Evolutionary conservation across 306 rosid genomes (phyloP).

Genomic region (Crotalaria pallida): DNA sequence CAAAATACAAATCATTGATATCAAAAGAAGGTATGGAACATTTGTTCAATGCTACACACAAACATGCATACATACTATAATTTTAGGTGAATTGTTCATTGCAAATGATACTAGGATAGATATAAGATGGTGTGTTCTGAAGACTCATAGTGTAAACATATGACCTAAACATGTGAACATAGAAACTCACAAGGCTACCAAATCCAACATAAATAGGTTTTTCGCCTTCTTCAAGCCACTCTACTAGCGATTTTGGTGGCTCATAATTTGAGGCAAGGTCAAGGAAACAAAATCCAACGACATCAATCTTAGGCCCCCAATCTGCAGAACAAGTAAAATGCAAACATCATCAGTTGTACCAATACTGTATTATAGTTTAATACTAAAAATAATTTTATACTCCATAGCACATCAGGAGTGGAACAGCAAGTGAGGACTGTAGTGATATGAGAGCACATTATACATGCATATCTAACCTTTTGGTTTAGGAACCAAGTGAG

Average conservation of each 20-base stretch:
- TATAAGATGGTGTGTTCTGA: not conserved
- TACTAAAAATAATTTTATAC: not conserved
- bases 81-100: not conserved
- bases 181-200: slow-evolving; percentile 92
- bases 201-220: slow-evolving; percentile 85
- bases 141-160: slow-evolving; percentile 8
- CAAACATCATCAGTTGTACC: slow-evolving; percentile 10
- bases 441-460: slow-evolving; percentile 11
- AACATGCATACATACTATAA: not conserved
- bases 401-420: not conserved
- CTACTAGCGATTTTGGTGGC: slow-evolving; percentile 64
- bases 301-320: slow-evolving; percentile 87
- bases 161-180: slow-evolving; percentile 8
- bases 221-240: slow-evolving; percentile 76
- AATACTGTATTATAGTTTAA: not conserved
- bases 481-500: slow-evolving; percentile 94
- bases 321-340: slow-evolving; percentile 50
- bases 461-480: slow-evolving; percentile 51
- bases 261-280: slow-evolving; percentile 86
- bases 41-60: not conserved
- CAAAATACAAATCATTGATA: not conserved
- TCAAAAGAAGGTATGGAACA: not conserved
- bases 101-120: not conserved
- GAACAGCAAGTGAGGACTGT: slow-evolving; percentile 3
- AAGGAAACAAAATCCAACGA: slow-evolving; percentile 97